A percentile compares a stretch with the other conserved stretches of the same genome.
Evolutionary conservation across 371 early-diverging fungal genomes (phyloP).

Genomic region (Mucor plumbeus): DNA sequence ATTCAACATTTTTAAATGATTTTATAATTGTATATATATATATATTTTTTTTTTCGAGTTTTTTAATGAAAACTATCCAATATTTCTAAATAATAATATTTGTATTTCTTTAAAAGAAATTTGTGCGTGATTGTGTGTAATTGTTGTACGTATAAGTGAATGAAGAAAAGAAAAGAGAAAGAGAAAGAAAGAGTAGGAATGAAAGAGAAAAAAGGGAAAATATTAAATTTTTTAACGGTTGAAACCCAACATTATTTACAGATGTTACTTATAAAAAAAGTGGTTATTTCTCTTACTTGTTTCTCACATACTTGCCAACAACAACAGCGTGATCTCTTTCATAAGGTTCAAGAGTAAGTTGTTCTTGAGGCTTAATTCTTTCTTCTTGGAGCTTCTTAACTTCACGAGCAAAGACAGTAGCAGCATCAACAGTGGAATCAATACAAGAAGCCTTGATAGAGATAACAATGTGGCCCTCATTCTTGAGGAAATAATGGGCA

Average conservation of each 20-base stretch:
- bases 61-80: slow-evolving; percentile 16
- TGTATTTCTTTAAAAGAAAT: slow-evolving; percentile 1
- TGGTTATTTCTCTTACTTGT: slow-evolving; percentile 48
- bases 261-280: slow-evolving; percentile 8
- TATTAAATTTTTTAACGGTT: slow-evolving; percentile 15
- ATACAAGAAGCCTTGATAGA: slow-evolving; percentile 99
- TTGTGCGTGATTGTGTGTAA: neutral
- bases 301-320: slow-evolving; percentile 88
- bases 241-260: slow-evolving; percentile 18
- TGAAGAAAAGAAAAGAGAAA: neutral
- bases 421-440: slow-evolving; percentile 98
- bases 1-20: slow-evolving; percentile 1
- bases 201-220: slow-evolving; percentile 1
- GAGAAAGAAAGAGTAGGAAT: slow-evolving; percentile 10
- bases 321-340: slow-evolving; percentile 99
- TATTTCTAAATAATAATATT: slow-evolving; percentile 1
- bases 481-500: slow-evolving; percentile 99
- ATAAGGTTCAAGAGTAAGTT: slow-evolving; percentile 99
- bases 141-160: slow-evolving; percentile 2
- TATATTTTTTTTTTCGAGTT: slow-evolving; percentile 5
- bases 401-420: slow-evolving; percentile 98
- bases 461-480: slow-evolving; percentile 98
- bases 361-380: slow-evolving; percentile 99
- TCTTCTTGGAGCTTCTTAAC: slow-evolving; percentile 99
- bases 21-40: neutral